Base-by-base conservation (phyloP, 768 basidiomycete genomes). In the Lentinula sp. region DNA sequence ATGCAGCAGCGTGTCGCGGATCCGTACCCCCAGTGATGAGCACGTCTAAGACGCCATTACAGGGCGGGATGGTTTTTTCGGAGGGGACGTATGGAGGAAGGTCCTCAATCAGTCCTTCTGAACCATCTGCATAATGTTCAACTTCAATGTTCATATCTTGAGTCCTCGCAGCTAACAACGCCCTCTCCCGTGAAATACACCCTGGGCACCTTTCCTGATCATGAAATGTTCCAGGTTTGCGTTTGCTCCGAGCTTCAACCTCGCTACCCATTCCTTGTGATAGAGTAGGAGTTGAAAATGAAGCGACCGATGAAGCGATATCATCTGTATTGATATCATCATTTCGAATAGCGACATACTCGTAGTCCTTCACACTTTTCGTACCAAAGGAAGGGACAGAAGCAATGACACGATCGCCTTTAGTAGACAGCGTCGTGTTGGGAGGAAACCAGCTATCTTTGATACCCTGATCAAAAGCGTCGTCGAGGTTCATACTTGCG, bases 21-120 rank as follows among this genome's bases (percentile, higher is more conserved):
- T 81, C 77, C n/a, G 81, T 82, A 78, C 79, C 74, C 50, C 82
- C 81, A 12, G 76, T 77, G 64, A 83, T 69, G 35, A 80, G 71
- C 48, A 79, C 77, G 61, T 83, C 82, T 50, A 69, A 71, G 4
- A 82, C 73, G 0, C 82, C 81, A 15, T 70, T 63, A 57, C 82
- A 81, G 6, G 61, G 50, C 4, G 49, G 62, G 41, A 60, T 39
- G 2, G 28, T 54, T 10, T 53, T 15, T 4, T 43, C 23, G 6
- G 55, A 56, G n/a, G 41, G 62, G 49, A 46, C 50, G 16, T 63
- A 49, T 4, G 59, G 37, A 16, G 59, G 59, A 16, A 60, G 48
- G 10, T 60, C 59, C 9, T 20, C 12, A 2, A 46, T 46, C 4
- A 39, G 33, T 13, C 51, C 58, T 7, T n/a, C 23, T 1, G 28